Evolutionary conservation across 2,329 filamentous ascomycete species (phyloP), one percentile per base, ranked within the genome.

Genomic region (Arthroderma sp.): DNA sequence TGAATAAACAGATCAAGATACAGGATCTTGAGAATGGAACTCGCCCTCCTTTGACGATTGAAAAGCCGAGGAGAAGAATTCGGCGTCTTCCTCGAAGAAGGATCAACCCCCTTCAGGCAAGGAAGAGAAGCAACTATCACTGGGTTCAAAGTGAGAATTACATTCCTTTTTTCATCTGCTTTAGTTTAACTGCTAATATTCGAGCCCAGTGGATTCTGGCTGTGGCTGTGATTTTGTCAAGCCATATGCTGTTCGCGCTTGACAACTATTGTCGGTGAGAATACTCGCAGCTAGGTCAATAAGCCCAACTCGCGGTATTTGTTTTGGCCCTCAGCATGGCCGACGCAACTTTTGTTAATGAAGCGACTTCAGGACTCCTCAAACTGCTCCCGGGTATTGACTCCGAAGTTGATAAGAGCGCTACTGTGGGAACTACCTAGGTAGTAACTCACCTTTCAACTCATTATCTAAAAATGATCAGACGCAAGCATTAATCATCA

Each of bases 271-370:
- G 17, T 52, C 21, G 56, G 44, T 17, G 56, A 51, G 17, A 33
- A 58, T 44, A 47, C 56, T 43, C 75, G 79, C n/a, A n/a, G n/a
- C n/a, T n/a, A n/a, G n/a, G 39, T 23, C 19, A 8, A 44, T 19
- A 44, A 44, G 39, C 39, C 11, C 39, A 44, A 44, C 39, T 44
- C 9, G 39, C 15, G 21, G 39, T 15, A 5, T 19, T 44, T 19
- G 39, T 44, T 5, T 44, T 44, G 39, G 39, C 39, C 39, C 39
- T 44, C 11, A n/a, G 39, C 39, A 44, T 44, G 7, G 39, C 39
- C 3, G 39, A n/a, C n/a, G 39, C 39, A n/a, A 44, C 21, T 44
- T 44, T 44, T 44, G 39, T 44, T n/a, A 44, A 44, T 23, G 8
- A 19, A 44, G 15, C 39, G 4, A 44, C 39, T n/a, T 19, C 39